Conservation (phyloP, 2,329 filamentous ascomycete genomes). For the Paecilomyces niveus region DNA sequence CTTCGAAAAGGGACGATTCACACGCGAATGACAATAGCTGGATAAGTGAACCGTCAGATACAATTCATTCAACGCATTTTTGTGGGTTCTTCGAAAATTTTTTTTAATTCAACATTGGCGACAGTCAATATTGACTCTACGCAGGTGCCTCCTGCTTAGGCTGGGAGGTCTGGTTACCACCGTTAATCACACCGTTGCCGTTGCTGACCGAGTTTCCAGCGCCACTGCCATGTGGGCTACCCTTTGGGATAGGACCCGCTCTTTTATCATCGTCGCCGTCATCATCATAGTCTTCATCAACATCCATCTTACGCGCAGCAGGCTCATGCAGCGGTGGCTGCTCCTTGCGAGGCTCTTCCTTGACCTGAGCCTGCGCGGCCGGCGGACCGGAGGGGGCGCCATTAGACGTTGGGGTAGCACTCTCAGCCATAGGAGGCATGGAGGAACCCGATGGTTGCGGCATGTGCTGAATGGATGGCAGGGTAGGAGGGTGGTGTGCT, state of each 20-base stretch:
- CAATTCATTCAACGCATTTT: not conserved
- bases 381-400: constrained; percentile 35
- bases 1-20: not conserved
- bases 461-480: constrained; percentile 43
- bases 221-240: constrained; percentile 26
- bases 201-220: constrained; percentile 19
- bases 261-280: constrained; percentile 76
- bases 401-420: constrained; percentile 29
- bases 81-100: not conserved
- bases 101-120: not conserved
- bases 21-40: not conserved
- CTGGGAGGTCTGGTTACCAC: constrained; percentile 17
- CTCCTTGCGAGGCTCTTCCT: constrained; percentile 50
- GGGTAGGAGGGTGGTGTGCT: constrained; percentile 71
- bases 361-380: constrained; percentile 46
- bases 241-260: constrained; percentile 22
- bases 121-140: constrained; percentile 9
- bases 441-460: constrained; percentile 45
- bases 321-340: constrained; percentile 61
- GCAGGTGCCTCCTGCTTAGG: constrained; percentile 24
- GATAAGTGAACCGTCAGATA: not conserved
- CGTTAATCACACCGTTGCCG: constrained; percentile 19
- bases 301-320: constrained; percentile 89
- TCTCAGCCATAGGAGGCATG: constrained; percentile 50
- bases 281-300: constrained; percentile 96